These are phyloP conservation scores for Aspergillus campestris DNA, from an alignment of 495 filamentous ascomycete genomes.

Conservation along the genomic window DNA sequence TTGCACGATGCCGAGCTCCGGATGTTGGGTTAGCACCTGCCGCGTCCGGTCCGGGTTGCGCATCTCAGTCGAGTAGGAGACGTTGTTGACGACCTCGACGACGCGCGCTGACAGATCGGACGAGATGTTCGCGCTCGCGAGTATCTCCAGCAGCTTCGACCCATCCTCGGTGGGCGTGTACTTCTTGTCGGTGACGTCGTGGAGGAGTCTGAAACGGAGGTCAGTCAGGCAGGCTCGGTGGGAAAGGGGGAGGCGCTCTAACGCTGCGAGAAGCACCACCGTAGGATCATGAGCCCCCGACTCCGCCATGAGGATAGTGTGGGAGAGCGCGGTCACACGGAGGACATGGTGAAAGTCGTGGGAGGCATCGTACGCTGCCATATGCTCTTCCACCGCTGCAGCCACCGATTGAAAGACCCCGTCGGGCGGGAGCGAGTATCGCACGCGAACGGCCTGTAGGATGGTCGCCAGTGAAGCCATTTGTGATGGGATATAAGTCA, in stretches of 20 bases:
- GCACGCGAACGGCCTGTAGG: too few relatives aligned
- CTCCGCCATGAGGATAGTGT: constrained; percentile 42
- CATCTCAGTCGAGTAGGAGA: constrained; percentile 70
- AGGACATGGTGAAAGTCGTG: constrained; percentile 80
- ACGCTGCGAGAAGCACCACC: constrained; percentile 59
- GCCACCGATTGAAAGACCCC: too few relatives aligned
- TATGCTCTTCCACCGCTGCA: constrained; percentile 17
- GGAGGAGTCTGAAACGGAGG: constrained; percentile 41
- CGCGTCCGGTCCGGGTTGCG: constrained; percentile 46
- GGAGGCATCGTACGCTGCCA: constrained; percentile 73
- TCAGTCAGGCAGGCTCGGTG: background rate
- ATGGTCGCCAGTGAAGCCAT: too few relatives aligned
- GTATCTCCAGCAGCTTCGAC: constrained; percentile 11
- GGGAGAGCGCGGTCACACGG: constrained; percentile 67
- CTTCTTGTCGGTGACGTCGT: constrained; percentile 84
- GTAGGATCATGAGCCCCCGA: constrained; percentile 36
- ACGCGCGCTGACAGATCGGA: constrained; percentile 50
- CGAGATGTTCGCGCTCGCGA: background rate
- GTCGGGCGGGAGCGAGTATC: too few relatives aligned
- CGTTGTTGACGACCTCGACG: constrained; percentile 59
- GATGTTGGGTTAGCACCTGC: constrained; percentile 46
- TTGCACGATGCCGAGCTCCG: constrained; percentile 78
- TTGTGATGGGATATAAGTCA: too few relatives aligned
- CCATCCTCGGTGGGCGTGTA: constrained; percentile 32
- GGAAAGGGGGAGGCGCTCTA: background rate